Base-by-base conservation (phyloP, 192 early-diverging fungal species). In the Linnemannia exigua region DNA sequence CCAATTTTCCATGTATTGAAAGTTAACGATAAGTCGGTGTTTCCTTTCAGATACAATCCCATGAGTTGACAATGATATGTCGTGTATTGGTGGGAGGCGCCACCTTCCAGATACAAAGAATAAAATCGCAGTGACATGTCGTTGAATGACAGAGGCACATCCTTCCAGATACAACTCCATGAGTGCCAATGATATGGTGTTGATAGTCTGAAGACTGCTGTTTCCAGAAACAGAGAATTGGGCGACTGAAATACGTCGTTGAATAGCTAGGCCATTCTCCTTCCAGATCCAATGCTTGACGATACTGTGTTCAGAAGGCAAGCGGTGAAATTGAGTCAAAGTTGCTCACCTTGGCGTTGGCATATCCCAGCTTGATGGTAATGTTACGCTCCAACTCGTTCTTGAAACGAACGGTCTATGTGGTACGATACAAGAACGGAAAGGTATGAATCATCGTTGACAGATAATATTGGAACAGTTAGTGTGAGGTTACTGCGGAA, bases 341-440 rank as follows among this genome's bases (percentile, higher is more conserved):
- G 36, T 12, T 88, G 9, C 19, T 50, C 41, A 95, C 94, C 91
- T 99, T 99, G 72, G 98, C 98, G 79, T 99, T 99, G 75, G 98
- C 98, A 82, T 99, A 99, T 68, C 98, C 98, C 50, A 99, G 93
- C 90, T 98, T 99, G 90, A 99, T 99, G 67, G 98, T 99, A 93
- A 99, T 99, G 90, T 99, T 99, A 84, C 97, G 94, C 91, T 98
- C 97, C 72, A 98, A 91, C 89, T 99, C 98, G 87, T 96, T 99
- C 90, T 97, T 97, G 90, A 99, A 99, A 67, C 98, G 94, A 69
- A 99, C 96, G 46, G 98, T 99, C 92, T 91, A 76, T 63, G 25
- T 14, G 58, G 31, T 15, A 28, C 20, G 67, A 52, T 28, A 58
- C 22, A 38, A 51, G 8, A 31, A 67, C 36, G 38, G 7, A 25